Evolutionary conservation across 2,329 filamentous ascomycete species (phyloP).

Genomic region (Talaromyces albobiverticillius): DNA sequence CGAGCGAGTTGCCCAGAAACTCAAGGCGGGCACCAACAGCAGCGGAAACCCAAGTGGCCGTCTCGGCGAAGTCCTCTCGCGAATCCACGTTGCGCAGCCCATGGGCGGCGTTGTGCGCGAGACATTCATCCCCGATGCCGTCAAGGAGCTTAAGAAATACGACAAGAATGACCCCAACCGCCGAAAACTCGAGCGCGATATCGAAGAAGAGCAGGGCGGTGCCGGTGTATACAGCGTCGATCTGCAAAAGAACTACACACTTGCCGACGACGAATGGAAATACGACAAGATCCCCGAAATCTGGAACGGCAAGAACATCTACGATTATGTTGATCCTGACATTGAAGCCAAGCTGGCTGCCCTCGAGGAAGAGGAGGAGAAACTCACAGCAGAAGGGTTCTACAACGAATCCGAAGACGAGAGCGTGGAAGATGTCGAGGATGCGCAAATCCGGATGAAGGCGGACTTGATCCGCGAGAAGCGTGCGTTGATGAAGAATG

Average conservation of each 20-base stretch:
- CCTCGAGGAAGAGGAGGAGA: conserved; percentile 93
- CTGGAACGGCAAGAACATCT: conserved; percentile 93
- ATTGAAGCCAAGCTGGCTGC: conserved; percentile 90
- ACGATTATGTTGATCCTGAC: conserved; percentile 94
- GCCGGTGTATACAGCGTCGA: conserved; percentile 96
- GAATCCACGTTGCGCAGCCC: conserved; percentile 96
- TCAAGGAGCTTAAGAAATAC: conserved; percentile 80
- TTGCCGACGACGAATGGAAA: conserved; percentile 90
- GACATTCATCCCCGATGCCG: conserved; percentile 82
- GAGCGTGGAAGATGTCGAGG: conserved; percentile 81
- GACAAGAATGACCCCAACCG: conserved; percentile 85
- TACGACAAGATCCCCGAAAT: conserved; percentile 94
- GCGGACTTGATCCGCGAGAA: conserved; percentile 95
- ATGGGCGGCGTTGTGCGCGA: conserved; percentile 74
- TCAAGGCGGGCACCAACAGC: conserved; percentile 81
- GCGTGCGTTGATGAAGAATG: conserved; percentile 86
- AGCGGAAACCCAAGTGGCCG: conserved; percentile 74
- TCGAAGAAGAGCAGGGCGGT: conserved; percentile 89
- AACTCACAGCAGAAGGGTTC: conserved; percentile 84
- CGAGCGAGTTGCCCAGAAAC: conserved; percentile 89
- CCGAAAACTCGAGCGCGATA: conserved; percentile 74
- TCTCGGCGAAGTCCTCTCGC: conserved; percentile 82
- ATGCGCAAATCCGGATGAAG: conserved; percentile 84
- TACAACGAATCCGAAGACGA: conserved; percentile 88
- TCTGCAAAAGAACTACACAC: conserved; percentile 80